Conservation (phyloP, 1,139 yeast species). For the Blastobotrys malaysiensis region DNA sequence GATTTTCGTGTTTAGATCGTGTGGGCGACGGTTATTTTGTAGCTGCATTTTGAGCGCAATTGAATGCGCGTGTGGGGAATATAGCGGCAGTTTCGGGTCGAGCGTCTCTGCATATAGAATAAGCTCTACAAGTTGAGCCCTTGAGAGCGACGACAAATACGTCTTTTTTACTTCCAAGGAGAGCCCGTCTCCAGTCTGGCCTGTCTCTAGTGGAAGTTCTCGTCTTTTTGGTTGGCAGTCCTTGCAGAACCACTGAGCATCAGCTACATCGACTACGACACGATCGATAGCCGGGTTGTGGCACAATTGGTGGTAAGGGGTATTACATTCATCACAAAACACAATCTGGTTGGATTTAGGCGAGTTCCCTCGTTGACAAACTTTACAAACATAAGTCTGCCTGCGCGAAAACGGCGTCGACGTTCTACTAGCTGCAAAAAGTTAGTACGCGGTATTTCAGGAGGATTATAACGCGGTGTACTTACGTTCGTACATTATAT, state of each 20-base stretch:
- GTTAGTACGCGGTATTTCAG: neutral
- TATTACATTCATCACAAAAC: slow-evolving; percentile 40
- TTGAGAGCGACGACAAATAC: slow-evolving; percentile 36
- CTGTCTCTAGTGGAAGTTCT: slow-evolving; percentile 38
- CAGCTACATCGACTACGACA: slow-evolving; percentile 40
- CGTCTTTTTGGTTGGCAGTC: slow-evolving; percentile 36
- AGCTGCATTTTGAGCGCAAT: slow-evolving; percentile 34
- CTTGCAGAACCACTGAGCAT: slow-evolving; percentile 41
- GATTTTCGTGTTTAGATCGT: slow-evolving; percentile 22
- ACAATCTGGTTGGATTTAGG: slow-evolving; percentile 39
- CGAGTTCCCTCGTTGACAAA: slow-evolving; percentile 38
- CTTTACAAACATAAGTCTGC: slow-evolving; percentile 36
- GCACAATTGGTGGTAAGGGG: slow-evolving; percentile 41
- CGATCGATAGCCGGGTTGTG: slow-evolving; percentile 41
- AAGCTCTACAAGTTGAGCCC: slow-evolving; percentile 39
- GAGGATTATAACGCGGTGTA: neutral
- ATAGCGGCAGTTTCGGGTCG: slow-evolving; percentile 34
- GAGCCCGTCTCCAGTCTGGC: slow-evolving; percentile 34
- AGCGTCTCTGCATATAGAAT: slow-evolving; percentile 35
- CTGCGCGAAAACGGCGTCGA: slow-evolving; percentile 14
- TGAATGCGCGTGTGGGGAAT: slow-evolving; percentile 34
- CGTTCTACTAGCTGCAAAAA: neutral
- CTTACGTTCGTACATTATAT: neutral
- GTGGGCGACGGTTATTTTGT: slow-evolving; percentile 32
- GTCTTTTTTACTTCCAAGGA: slow-evolving; percentile 37